These are phyloP conservation scores for Boletellus emodensis DNA, from an alignment of 768 basidiomycete genomes.

Conservation along the genomic window DNA sequence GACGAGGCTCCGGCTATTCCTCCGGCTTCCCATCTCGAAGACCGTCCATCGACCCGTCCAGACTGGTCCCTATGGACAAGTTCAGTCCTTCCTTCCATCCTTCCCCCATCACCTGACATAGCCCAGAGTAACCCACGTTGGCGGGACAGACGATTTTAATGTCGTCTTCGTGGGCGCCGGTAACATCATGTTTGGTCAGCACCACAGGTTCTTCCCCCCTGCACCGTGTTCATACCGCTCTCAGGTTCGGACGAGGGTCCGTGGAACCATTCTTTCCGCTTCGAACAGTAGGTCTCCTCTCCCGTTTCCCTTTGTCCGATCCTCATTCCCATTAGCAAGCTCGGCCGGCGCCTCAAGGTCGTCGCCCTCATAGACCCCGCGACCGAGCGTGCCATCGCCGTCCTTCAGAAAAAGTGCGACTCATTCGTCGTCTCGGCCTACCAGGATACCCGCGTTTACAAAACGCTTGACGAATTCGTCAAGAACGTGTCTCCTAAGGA, in stretches of 20 bases:
- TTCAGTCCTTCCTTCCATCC: conserved; percentile 28
- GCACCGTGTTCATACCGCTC: conserved; percentile 5
- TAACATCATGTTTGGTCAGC: conserved; percentile 94
- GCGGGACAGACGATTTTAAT: conserved; percentile 77
- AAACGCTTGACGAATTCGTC: conserved; percentile 81
- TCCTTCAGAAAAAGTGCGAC: conserved; percentile 85
- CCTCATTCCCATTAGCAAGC: conserved; percentile 56
- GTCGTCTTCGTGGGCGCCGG: conserved; percentile 94
- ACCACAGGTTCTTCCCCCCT: background rate
- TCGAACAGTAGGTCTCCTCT: conserved; percentile 64
- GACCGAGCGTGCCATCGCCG: conserved; percentile 70
- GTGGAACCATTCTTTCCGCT: conserved; percentile 90
- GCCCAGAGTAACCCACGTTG: conserved; percentile 46
- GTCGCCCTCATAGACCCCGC: conserved; percentile 92
- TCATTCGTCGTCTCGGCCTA: conserved; percentile 94
- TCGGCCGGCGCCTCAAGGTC: conserved; percentile 93
- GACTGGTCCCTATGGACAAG: conserved; percentile 80
- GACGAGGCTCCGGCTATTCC: conserved; percentile 45
- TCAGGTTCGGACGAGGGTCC: conserved; percentile 84
- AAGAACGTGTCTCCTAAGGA: conserved; percentile 61
- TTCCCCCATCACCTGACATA: conserved; percentile 2
- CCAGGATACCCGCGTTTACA: conserved; percentile 79
- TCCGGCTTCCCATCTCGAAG: conserved; percentile 53
- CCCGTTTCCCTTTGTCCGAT: background rate
- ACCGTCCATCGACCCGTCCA: conserved; percentile 72